Evolutionary conservation across 345 rosid species (phyloP).

Genomic region (Citrus trifoliata): DNA sequence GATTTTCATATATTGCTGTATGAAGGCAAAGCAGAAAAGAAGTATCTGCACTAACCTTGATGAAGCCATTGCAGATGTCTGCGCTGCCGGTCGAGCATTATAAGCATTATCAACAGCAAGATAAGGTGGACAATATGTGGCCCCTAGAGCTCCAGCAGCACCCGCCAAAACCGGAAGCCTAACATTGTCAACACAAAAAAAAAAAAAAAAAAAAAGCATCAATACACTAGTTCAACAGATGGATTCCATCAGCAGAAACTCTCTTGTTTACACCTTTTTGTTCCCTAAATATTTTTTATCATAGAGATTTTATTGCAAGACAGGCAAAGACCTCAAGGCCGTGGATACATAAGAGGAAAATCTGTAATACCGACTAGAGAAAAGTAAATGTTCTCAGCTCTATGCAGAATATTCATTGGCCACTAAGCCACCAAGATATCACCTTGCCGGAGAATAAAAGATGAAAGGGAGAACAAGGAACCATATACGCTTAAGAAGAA

Average conservation of each 20-base stretch:
- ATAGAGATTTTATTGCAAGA: neutral
- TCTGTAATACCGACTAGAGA: neutral
- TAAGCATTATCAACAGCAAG: conserved; percentile 69
- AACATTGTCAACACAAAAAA: conserved; percentile 15
- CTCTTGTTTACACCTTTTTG: neutral
- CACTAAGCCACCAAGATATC: neutral
- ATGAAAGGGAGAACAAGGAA: neutral
- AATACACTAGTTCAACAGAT: neutral
- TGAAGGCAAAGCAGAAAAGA: neutral
- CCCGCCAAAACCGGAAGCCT: conserved; percentile 91
- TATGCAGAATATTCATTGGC: neutral
- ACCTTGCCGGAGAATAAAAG: neutral
- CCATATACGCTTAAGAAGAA: neutral
- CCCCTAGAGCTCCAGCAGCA: conserved; percentile 77
- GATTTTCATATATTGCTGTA: no score
- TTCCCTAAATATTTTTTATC: neutral
- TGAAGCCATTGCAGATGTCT: conserved; percentile 52
- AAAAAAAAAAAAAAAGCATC: neutral
- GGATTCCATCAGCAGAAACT: neutral
- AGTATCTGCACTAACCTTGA: conserved; percentile 44
- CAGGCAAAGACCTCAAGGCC: neutral
- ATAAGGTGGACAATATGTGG: conserved; percentile 73
- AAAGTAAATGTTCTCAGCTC: neutral
- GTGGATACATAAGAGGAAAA: neutral
- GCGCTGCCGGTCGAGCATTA: conserved; percentile 51